Evolutionary conservation across 1,284 basidiomycete genomes (phyloP).

Genomic region (Trametes hirsuta): DNA sequence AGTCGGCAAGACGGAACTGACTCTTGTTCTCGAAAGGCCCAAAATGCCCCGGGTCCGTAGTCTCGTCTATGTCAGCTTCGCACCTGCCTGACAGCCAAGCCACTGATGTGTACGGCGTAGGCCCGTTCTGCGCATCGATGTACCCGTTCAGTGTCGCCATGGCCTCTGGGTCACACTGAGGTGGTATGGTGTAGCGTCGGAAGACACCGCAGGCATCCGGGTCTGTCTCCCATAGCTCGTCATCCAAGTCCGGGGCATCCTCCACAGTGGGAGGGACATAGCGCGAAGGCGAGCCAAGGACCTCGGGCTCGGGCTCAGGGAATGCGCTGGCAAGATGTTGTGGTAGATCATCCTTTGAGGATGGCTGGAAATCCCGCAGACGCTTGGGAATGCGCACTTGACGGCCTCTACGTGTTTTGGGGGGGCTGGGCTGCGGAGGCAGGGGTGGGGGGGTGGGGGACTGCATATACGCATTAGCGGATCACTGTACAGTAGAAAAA

Average conservation of each 20-base stretch:
- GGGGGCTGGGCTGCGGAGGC: too few species aligned
- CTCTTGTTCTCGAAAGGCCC: not conserved
- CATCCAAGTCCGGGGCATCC: not conserved
- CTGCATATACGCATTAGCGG: too few species aligned
- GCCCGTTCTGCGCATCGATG: not conserved
- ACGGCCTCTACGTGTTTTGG: too few species aligned
- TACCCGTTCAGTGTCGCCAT: not conserved
- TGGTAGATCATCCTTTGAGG: not conserved
- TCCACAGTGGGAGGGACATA: conserved; percentile 1
- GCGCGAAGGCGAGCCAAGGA: not conserved
- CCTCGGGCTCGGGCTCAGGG: not conserved
- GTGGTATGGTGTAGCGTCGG: conserved; percentile 1
- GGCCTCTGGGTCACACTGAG: conserved; percentile 7
- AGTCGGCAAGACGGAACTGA: not conserved
- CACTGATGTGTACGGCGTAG: not conserved
- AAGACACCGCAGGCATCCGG: not conserved
- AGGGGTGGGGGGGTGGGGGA: too few species aligned
- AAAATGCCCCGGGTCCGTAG: not conserved
- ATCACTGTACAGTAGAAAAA: too few species aligned
- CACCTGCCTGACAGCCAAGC: not conserved
- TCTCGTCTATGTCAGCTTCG: not conserved
- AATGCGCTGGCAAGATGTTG: not conserved
- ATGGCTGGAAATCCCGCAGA: too few species aligned
- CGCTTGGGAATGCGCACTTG: too few species aligned
- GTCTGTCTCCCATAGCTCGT: not conserved